A percentile compares a stretch with the other conserved stretches of the same genome.
phyloP scores from a whole-genome alignment of 768 basidiomycete genomes.

The Mycena vitilis region DNA sequence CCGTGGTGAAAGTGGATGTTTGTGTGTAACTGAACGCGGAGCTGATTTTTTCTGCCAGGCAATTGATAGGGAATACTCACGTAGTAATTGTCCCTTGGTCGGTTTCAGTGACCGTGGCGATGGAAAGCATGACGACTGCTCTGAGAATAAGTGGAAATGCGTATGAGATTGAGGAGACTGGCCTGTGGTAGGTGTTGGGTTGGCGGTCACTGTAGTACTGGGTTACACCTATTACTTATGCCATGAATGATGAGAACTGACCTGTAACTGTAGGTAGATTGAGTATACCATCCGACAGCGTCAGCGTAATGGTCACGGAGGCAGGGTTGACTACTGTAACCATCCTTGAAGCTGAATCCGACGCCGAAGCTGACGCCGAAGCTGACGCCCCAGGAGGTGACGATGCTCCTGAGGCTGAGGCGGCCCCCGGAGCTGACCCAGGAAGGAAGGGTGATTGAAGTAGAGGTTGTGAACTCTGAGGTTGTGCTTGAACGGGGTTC shows the following conservation, averaged over 20 bases:
- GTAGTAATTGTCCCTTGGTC: conserved; percentile 39
- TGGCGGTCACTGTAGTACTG: conserved; percentile 34
- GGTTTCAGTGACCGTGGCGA: conserved; percentile 37
- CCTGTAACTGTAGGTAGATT: conserved; percentile 33
- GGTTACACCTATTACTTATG: neutral
- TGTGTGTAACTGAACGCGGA: conserved; percentile 26
- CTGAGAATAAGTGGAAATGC: neutral
- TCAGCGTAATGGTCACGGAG: conserved; percentile 25
- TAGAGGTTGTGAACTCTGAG: conserved; percentile 46
- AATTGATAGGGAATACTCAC: conserved; percentile 26
- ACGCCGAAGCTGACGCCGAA: neutral
- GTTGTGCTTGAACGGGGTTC: conserved; percentile 39
- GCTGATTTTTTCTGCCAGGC: neutral
- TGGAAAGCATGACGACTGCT: conserved; percentile 37
- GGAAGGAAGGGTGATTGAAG: conserved; percentile 39
- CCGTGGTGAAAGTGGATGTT: conserved; percentile 29
- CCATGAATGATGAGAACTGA: neutral
- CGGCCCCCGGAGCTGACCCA: neutral
- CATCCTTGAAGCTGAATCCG: conserved; percentile 13
- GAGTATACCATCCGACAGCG: conserved; percentile 17
- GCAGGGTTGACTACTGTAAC: conserved; percentile 10
- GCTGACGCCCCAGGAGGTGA: neutral
- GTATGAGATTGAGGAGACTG: neutral
- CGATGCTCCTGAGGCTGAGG: neutral
- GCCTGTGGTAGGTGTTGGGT: conserved; percentile 33